Evolutionary conservation across 2,329 filamentous ascomycete species (phyloP), one percentile per base, ranked within the genome.

Genomic region (Botrytis sinoallii): DNA sequence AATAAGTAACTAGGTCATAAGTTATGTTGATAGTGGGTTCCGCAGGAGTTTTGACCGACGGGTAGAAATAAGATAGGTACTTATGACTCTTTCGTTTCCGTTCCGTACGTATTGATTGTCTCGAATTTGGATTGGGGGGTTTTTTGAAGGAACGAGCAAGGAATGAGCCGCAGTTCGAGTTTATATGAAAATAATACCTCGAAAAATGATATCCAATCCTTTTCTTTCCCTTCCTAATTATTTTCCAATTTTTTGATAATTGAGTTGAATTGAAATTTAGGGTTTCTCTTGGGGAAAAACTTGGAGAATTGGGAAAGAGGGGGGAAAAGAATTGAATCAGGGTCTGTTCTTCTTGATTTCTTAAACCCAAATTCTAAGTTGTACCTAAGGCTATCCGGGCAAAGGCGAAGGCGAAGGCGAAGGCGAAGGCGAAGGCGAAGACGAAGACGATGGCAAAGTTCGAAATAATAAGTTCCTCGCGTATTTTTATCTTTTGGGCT

Each of bases 101-200:
- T 40, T 29, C 69, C 55, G 40, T n/a, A 55, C 9, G 69, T 48
- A 44, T 25, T 14, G 32, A 35, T n/a, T 40, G 10, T 40, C 1
- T 14, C 14, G 38, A 38, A 35, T n/a, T 55, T 25, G 48, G 48
- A 4, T 14, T 65, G 20, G 44, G 44, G 44, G 8, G 20, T 46
- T 22, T 48, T 25, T 52, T 14, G n/a, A 59, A 72, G 48, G 61
- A 66, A 20, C 60, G 52, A 72, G 66, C 25, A n/a, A 59, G 60
- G 38, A 67, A 57, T 59, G 70, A 72, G 70, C 61, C 70, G 61
- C 70, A 72, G 48, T 72, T 59, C 25, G 46, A 29, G 6, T 32
- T 64, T 5, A 18, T 69, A 32, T 57, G 35, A n/a, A 59, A 44
- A 55, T 25, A 9, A 48, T 35, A 48, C 42, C 29, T 66, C 44